Evolutionary conservation across 1,139 yeast species (phyloP).

Genomic region (Groenewaldozyma auringiensis): DNA sequence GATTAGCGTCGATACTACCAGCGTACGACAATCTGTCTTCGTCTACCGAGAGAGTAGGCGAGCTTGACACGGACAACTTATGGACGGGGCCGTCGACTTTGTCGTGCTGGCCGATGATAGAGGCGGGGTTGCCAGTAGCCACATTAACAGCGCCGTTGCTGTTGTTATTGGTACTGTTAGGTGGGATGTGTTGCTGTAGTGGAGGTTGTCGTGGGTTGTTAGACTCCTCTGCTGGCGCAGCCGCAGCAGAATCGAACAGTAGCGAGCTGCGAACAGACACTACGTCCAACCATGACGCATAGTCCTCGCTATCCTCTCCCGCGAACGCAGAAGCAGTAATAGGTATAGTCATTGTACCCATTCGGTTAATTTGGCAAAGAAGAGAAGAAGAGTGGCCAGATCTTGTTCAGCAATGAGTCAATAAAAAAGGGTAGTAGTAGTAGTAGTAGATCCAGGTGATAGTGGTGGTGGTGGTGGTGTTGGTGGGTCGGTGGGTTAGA

Average conservation of each 20-base stretch:
- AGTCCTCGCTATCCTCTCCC: not conserved
- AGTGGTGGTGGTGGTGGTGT: too few relatives aligned
- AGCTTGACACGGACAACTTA: not conserved
- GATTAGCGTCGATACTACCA: not conserved
- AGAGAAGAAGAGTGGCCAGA: too few relatives aligned
- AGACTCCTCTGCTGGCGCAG: not conserved
- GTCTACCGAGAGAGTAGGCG: not conserved
- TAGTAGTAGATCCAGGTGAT: too few relatives aligned
- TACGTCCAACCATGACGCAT: slow-evolving; percentile 1
- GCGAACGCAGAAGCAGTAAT: not conserved
- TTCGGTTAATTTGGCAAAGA: too few relatives aligned
- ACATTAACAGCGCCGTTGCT: not conserved
- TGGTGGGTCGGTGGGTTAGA: too few relatives aligned
- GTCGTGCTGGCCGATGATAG: not conserved
- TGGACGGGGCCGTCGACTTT: too few relatives aligned
- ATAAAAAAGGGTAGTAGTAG: too few relatives aligned
- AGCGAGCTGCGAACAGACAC: slow-evolving; percentile 1
- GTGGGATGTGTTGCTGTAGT: slow-evolving; percentile 1
- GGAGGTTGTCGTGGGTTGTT: slow-evolving; percentile 1
- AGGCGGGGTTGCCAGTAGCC: not conserved
- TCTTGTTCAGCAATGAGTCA: too few relatives aligned
- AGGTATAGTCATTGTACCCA: not conserved
- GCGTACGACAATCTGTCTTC: not conserved
- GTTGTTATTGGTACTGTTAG: slow-evolving; percentile 1
- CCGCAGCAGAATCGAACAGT: slow-evolving; percentile 1